Evolutionary conservation across 2,329 filamentous ascomycete species (phyloP), one percentile per base, ranked within the genome.

Genomic region (Fusarium xylarioides): DNA sequence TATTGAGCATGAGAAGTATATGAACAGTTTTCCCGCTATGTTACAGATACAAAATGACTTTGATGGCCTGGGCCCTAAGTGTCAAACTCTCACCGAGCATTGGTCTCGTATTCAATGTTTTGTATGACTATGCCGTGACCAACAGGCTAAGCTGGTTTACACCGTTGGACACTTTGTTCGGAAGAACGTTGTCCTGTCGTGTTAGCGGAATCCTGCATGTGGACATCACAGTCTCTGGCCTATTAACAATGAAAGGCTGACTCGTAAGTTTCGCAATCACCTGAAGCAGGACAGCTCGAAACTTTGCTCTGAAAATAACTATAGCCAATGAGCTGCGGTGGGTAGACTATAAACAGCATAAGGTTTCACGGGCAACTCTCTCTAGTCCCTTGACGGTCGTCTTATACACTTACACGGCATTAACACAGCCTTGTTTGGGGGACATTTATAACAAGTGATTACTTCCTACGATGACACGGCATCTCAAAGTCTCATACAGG

Each of bases 61-160:
- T n/a, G 2, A 14, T 43, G 2, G 4, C n/a, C 40, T 43, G 10
- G 9, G 5, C 14, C 23, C 14, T 8, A 28, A 14, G 15, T 14
- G 18, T 5, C 11, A 1, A 14, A n/a, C 8, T 12, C 5, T 2
- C n/a, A 2, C 38, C 28, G 11, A 43, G 18, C 6, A 26, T 19
- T 18, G 40, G 18, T 7, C 18, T 57, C 54, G 14, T 32, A 59
- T 21, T 34, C 4, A 2, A 18, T 4, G 21, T 9, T 37, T 32
- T 11, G 11, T 34, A 18, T 10, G 28, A 23, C 46, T 37, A 14
- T 28, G 10, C 3, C 11, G 34, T n/a, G 7, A 1, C 34, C 10
- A 7, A 9, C 6, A 34, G 19, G 11, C 37, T 42, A 7, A 42
- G 28, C 4, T 37, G 11, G 28, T 42, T 7, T n/a, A 18, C 18